Base-by-base conservation (phyloP, 2,329 filamentous ascomycete species). In the Teratosphaeriaceae sp. region DNA sequence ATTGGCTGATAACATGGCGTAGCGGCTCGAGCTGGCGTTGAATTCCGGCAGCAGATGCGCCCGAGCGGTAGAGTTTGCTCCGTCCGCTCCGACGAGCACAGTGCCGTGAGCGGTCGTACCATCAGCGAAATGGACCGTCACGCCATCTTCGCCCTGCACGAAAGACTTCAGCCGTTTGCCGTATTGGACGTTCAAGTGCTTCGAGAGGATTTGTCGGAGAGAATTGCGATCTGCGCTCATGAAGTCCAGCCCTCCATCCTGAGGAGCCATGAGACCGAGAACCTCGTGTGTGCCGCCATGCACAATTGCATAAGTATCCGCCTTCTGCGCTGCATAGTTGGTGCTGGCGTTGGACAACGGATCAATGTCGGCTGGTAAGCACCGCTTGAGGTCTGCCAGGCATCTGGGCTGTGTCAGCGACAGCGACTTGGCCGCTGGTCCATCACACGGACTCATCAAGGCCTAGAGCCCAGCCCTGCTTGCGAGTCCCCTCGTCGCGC, bases 31-130 rank as follows among this genome's bases (percentile, higher is more conserved):
- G 4, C 4, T 15, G 6, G 33, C 8, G 8, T 20, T 20, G 33
- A 36, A 20, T 5, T 22, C 33, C 18, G 33, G 16, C n/a, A 36
- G 20, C 20, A 36, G 15, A 5, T 36, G 33, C 8, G 8, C 8
- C 6, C 36, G 36, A 5, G 26, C 36, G 20, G 19, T 8, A 27
- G 19, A 24, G 12, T 27, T 12, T 4, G 36, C 36, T 6, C 36
- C 36, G 22, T 38, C 36, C 15, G 36, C 36, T 9, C 36, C 36
- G 5, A 38, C 36, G 6, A 38, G 12, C 12, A 38, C n/a, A 5
- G 20, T 11, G 20, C 36, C 36, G 22, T 9, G n/a, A 23, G 20
- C 36, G 12, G 20, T 11, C 7, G 6, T 38, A 5, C 22, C 20
- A 26, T 38, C 36, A 5, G 16, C 11, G 36, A 38, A 38, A 21